phyloP scores from a whole-genome alignment of 129 eudicot genomes.

The Deinandra increscens region DNA sequence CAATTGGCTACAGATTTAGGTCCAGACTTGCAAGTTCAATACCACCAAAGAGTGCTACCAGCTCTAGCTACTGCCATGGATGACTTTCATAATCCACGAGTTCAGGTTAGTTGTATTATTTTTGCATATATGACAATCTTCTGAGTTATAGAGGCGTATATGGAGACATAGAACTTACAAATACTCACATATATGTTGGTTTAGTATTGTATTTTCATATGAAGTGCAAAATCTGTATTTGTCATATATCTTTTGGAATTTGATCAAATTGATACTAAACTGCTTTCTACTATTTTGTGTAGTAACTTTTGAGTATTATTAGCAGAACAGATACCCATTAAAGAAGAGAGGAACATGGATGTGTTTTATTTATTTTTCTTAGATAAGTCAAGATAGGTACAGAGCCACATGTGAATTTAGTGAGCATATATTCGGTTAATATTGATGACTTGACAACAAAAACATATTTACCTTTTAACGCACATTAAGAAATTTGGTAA shows the following conservation, averaged over 20 bases:
- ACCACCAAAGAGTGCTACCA: slow-evolving; percentile 82
- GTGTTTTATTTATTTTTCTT: not conserved
- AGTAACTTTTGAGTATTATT: not conserved
- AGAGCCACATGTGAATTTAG: not conserved
- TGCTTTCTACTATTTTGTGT: not conserved
- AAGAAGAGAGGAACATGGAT: not conserved
- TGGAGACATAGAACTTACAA: slow-evolving; percentile 1
- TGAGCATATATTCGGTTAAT: not conserved
- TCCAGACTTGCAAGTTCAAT: slow-evolving; percentile 93
- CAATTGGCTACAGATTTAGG: slow-evolving; percentile 97
- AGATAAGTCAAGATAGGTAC: not conserved
- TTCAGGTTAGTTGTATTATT: slow-evolving; percentile 57
- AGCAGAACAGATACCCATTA: not conserved
- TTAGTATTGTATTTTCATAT: not conserved
- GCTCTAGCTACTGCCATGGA: slow-evolving; percentile 94
- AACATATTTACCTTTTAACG: not conserved
- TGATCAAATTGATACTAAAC: not conserved
- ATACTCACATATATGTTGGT: not conserved
- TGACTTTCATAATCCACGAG: slow-evolving; percentile 87
- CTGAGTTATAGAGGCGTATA: slow-evolving; percentile 5
- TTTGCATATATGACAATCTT: not conserved
- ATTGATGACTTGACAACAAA: not conserved
- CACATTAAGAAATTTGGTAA: not conserved
- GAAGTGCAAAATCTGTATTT: not conserved
- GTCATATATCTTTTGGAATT: not conserved